Evolutionary conservation across 2,329 filamentous ascomycete species (phyloP), one percentile per base, ranked within the genome.

Genomic region (Phialemonium atrogriseum): DNA sequence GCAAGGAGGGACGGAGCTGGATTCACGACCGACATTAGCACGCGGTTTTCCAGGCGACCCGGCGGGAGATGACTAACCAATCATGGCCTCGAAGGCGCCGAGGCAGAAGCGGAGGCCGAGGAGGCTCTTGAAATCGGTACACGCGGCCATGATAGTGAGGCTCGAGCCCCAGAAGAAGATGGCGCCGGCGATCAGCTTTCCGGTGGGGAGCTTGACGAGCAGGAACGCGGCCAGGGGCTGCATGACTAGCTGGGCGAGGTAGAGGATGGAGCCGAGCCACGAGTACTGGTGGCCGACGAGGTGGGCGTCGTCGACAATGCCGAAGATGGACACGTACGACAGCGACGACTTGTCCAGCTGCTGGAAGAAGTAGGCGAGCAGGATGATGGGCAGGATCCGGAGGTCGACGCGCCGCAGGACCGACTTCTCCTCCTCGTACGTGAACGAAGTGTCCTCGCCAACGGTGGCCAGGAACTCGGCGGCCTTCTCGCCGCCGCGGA

Each of bases 221-320:
- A 70, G 43, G 34, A 61, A 62, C 0, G 72, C 70, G 5, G 71
- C 60, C 0, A 71, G 52, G 2, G 70, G 68, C 43, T 77, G 72
- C 57, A 73, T 68, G 10, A 73, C 54, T 7, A 77, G 60, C 45
- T 76, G 70, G 1, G 71, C 71, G n/a, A 76, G 54, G 43, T 72
- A 79, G 10, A 79, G 55, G 31, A 79, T 67, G 2, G 70, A 76
- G 0, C 72, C 70, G 0, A 79, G 64, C 73, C 73, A 78, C 2
- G 73, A 77, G 42, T 59, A 65, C 33, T 72, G 55, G 19, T 59
- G 49, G 12, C 59, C 65, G n/a, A 57, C 50, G 7, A 71, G 56
- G 19, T 65, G 43, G 0, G 66, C 62, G 36, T 69, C 64, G 20
- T 60, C 51, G 14, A 58, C 52, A 20, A 73, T 49, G 4, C 66